Evolutionary conservation across 495 filamentous ascomycete species (phyloP).

Genomic region (Penicillium nucicola): DNA sequence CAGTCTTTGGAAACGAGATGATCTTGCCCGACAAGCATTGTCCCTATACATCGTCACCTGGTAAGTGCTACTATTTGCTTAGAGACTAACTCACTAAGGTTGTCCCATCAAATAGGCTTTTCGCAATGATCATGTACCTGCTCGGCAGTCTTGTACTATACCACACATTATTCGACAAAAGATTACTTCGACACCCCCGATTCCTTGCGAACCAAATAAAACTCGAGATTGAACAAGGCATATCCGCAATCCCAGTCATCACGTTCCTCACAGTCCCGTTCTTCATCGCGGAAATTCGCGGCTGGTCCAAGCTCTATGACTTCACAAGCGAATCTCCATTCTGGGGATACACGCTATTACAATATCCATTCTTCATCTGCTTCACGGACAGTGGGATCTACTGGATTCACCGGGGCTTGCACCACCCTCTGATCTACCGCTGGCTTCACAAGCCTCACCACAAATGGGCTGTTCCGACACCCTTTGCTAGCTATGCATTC

Average conservation of each 20-base stretch:
- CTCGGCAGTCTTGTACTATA: slow-evolving; percentile 72
- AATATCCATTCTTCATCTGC: slow-evolving; percentile 84
- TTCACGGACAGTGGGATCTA: slow-evolving; percentile 94
- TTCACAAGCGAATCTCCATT: slow-evolving; percentile 64
- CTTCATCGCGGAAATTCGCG: slow-evolving; percentile 78
- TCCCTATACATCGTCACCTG: slow-evolving; percentile 69
- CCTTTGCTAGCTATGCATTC: slow-evolving; percentile 88
- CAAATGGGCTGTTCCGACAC: slow-evolving; percentile 98
- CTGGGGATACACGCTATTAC: slow-evolving; percentile 67
- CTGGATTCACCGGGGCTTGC: slow-evolving; percentile 84
- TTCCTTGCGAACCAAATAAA: slow-evolving; percentile 87
- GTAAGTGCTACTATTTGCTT: slow-evolving; percentile 36
- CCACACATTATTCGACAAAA: slow-evolving; percentile 85
- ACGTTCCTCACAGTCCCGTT: slow-evolving; percentile 72
- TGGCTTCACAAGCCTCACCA: slow-evolving; percentile 92
- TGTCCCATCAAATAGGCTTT: slow-evolving; percentile 49
- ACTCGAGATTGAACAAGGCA: slow-evolving; percentile 75
- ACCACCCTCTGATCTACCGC: slow-evolving; percentile 80
- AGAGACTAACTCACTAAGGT: background rate
- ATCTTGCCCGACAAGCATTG: slow-evolving; percentile 60
- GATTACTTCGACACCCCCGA: slow-evolving; percentile 78
- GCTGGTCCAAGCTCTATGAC: slow-evolving; percentile 85
- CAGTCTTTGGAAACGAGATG: slow-evolving; percentile 64
- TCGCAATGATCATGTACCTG: slow-evolving; percentile 67
- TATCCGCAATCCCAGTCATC: slow-evolving; percentile 71